These are phyloP conservation scores for Daldinia concentrica DNA, from an alignment of 495 filamentous ascomycete species.

Conservation along the genomic window DNA sequence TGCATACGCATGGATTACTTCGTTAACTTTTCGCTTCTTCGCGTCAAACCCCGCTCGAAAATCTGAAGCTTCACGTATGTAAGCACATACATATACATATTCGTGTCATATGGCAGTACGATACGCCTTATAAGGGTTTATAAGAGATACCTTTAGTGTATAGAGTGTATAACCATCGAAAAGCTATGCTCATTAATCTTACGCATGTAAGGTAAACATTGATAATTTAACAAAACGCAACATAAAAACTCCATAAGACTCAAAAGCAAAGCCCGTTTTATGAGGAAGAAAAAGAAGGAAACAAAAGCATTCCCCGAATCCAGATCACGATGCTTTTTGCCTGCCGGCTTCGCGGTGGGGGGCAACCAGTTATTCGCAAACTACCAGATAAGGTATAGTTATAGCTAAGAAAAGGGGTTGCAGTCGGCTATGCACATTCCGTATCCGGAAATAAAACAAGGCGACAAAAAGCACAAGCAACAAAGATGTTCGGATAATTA, in stretches of 20 bases:
- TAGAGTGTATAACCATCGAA: background rate
- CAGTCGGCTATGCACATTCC: constrained; percentile 11
- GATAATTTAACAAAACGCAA: background rate
- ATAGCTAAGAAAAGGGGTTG: background rate
- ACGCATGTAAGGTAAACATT: background rate
- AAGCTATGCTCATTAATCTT: background rate
- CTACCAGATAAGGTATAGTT: no score
- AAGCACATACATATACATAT: background rate
- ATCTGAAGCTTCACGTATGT: background rate
- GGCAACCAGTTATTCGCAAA: no score
- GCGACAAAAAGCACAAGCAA: background rate
- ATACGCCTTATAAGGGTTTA: background rate
- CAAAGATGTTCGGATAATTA: background rate
- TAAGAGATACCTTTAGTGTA: no score
- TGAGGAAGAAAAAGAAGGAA: background rate
- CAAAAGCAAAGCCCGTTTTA: background rate
- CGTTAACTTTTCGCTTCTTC: background rate
- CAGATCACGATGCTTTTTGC: background rate
- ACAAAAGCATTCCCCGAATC: background rate
- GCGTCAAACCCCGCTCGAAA: constrained; percentile 14
- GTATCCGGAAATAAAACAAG: constrained; percentile 7
- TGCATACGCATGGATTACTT: background rate
- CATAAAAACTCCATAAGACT: background rate
- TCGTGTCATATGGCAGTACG: background rate
- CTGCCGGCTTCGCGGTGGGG: background rate